A percentile compares a stretch with the other conserved stretches of the same genome.
Conservation (phyloP, 306 rosid genomes). For the Dalbergia oliveri region DNA sequence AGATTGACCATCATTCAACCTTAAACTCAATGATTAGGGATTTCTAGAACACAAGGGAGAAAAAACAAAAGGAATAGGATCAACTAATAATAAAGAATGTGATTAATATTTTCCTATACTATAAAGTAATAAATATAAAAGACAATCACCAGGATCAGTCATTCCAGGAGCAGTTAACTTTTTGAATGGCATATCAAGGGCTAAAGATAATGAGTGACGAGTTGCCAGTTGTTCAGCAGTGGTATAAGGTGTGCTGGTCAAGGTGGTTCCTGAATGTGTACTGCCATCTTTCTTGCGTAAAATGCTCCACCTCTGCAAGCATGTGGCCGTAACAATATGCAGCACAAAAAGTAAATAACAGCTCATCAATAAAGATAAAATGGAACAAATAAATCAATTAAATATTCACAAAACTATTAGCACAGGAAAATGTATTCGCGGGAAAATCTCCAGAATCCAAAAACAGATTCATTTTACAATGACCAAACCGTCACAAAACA, state of each 20-base stretch:
- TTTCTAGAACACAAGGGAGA: background rate
- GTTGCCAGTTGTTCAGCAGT: slow-evolving; percentile 85
- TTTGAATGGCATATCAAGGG: slow-evolving; percentile 76
- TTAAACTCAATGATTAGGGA: slow-evolving; percentile 25
- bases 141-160: slow-evolving; percentile 62
- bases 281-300: slow-evolving; percentile 66
- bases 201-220: slow-evolving; percentile 78
- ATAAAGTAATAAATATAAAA: slow-evolving; percentile 1
- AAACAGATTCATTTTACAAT: background rate
- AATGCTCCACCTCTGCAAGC: slow-evolving; percentile 83
- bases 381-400: slow-evolving; percentile 22
- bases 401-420: slow-evolving; percentile 26
- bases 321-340: slow-evolving; percentile 48
- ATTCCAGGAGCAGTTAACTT: slow-evolving; percentile 64
- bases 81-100: slow-evolving; percentile 16
- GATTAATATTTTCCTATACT: slow-evolving; percentile 2
- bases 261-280: slow-evolving; percentile 52
- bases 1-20: slow-evolving; percentile 26
- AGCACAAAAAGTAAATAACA: slow-evolving; percentile 34
- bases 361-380: background rate
- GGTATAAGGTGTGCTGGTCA: slow-evolving; percentile 63
- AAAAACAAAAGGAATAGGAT: background rate
- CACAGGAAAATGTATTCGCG: slow-evolving; percentile 3
- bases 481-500: background rate
- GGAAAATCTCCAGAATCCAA: background rate